Percentiles rank a stretch among this genome's conserved stretches.
phyloP scores from a whole-genome alignment of 441 rosid species.

The Flueggea neowawraea region DNA sequence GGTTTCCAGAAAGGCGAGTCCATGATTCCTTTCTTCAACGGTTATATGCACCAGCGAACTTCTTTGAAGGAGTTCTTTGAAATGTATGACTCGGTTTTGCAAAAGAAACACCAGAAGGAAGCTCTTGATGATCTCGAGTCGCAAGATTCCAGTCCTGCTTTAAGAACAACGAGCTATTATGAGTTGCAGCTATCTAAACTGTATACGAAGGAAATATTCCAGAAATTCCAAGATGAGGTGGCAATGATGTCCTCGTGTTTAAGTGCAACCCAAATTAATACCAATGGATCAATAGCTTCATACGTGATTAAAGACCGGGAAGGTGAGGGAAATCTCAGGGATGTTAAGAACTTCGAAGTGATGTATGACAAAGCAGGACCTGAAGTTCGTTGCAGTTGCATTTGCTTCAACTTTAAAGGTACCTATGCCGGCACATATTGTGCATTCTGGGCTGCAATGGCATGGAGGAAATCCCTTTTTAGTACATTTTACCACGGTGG shows the following conservation, averaged over 20 bases:
- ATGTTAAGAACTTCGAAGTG: conserved; percentile 54
- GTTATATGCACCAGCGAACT: conserved; percentile 53
- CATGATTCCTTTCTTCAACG: conserved; percentile 43
- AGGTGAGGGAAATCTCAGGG: conserved; percentile 33
- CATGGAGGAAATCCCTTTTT: conserved; percentile 67
- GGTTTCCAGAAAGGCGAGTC: conserved; percentile 45
- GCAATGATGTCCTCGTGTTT: conserved; percentile 67
- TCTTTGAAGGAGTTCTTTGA: conserved; percentile 64
- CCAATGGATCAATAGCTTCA: conserved; percentile 39
- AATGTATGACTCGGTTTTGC: conserved; percentile 48
- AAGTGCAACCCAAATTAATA: conserved; percentile 42
- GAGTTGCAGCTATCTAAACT: conserved; percentile 77
- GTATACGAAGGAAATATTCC: conserved; percentile 62
- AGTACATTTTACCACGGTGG: conserved; percentile 71
- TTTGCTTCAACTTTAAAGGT: conserved; percentile 65
- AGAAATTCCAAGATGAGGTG: conserved; percentile 72
- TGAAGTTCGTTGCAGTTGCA: conserved; percentile 69
- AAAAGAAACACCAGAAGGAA: conserved; percentile 52
- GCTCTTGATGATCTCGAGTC: conserved; percentile 56
- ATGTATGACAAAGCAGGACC: conserved; percentile 52
- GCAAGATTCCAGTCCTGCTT: conserved; percentile 33
- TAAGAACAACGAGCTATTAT: conserved; percentile 54
- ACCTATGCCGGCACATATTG: conserved; percentile 67
- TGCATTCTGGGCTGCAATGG: conserved; percentile 49
- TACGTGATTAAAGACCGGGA: conserved; percentile 57